Percentiles rank a stretch among this genome's conserved stretches.
phyloP scores from a whole-genome alignment of 768 basidiomycete genomes.

The Calvatia gigantea region DNA sequence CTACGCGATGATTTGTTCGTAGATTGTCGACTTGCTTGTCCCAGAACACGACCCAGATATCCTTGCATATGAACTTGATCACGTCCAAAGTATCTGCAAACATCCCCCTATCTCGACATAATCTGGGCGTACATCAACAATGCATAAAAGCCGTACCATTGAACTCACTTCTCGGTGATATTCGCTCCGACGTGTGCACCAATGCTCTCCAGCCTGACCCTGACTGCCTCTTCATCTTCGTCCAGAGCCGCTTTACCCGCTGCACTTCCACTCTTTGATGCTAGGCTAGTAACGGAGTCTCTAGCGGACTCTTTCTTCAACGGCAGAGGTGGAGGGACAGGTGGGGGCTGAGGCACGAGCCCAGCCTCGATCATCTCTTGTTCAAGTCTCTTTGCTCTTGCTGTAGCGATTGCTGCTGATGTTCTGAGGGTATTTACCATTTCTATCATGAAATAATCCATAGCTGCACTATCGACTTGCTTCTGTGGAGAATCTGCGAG shows the following conservation, averaged over 20 bases:
- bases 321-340: slow-evolving; percentile 34
- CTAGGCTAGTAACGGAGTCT: slow-evolving; percentile 42
- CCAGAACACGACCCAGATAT: slow-evolving; percentile 90
- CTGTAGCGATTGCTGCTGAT: slow-evolving; percentile 70
- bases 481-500: slow-evolving; percentile 63
- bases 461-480: slow-evolving; percentile 61
- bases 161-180: slow-evolving; percentile 76
- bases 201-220: slow-evolving; percentile 72
- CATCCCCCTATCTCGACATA: slow-evolving; percentile 71
- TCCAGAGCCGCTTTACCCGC: slow-evolving; percentile 38
- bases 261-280: slow-evolving; percentile 28
- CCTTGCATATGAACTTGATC: slow-evolving; percentile 96
- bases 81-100: slow-evolving; percentile 84
- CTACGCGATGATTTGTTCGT: slow-evolving; percentile 88
- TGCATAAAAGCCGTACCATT: not conserved
- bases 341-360: slow-evolving; percentile 51
- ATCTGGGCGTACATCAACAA: slow-evolving; percentile 34
- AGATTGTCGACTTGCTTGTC: slow-evolving; percentile 96
- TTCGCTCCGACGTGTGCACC: slow-evolving; percentile 86
- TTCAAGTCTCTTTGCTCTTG: slow-evolving; percentile 65
- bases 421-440: slow-evolving; percentile 69
- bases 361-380: slow-evolving; percentile 79
- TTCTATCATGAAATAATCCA: slow-evolving; percentile 88
- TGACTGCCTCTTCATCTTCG: slow-evolving; percentile 73
- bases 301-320: slow-evolving; percentile 41